Evolutionary conservation across 2,329 filamentous ascomycete genomes (phyloP).

Genomic region (Fusarium compactum): DNA sequence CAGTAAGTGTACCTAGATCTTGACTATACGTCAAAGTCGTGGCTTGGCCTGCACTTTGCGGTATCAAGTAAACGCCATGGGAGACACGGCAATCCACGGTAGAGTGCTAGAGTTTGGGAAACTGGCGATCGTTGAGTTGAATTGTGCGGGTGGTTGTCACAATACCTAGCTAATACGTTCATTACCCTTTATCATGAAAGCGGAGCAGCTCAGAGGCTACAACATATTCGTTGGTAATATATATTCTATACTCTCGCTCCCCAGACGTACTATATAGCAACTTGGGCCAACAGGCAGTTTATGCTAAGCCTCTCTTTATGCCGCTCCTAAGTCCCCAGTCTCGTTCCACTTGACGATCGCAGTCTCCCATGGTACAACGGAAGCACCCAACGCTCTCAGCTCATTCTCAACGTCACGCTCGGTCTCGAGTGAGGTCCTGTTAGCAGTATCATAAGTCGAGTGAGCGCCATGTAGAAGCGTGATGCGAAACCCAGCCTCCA

Average conservation of each 20-base stretch:
- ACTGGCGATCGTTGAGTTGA: background rate
- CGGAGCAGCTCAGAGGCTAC: background rate
- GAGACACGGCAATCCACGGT: background rate
- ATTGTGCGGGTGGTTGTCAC: background rate
- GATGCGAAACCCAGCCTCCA: slow-evolving; percentile 22
- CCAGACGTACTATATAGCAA: background rate
- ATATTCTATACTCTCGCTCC: background rate
- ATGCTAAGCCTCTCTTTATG: background rate
- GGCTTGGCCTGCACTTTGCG: background rate
- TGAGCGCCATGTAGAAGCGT: slow-evolving; percentile 27
- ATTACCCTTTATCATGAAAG: background rate
- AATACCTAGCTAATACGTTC: background rate
- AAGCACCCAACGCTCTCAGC: slow-evolving; percentile 8
- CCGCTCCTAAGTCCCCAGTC: background rate
- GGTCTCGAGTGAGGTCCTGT: slow-evolving; percentile 7
- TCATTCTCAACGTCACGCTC: slow-evolving; percentile 10
- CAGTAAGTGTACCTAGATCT: background rate
- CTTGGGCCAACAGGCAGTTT: background rate
- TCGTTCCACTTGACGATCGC: background rate
- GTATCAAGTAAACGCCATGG: background rate
- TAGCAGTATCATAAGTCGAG: slow-evolving; percentile 20
- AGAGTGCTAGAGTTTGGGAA: background rate
- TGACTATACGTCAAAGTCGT: background rate
- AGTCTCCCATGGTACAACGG: slow-evolving; percentile 8
- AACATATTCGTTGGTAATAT: background rate